Conservation (phyloP, 2,329 filamentous ascomycete species). For the Gaeumannomyces sp. region DNA sequence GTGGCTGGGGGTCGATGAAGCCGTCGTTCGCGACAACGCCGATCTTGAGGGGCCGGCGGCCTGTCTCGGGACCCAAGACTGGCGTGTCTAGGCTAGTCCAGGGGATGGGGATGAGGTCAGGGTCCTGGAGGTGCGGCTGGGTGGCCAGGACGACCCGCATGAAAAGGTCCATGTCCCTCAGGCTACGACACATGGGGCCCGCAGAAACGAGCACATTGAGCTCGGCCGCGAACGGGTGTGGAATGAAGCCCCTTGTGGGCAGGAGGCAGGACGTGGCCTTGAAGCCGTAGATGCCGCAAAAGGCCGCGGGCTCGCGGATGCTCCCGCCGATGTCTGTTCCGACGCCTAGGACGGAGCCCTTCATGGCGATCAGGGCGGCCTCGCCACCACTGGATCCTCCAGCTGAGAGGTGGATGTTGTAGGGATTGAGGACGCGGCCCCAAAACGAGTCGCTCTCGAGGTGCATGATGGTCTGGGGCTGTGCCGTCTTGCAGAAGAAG, state of each 20-base stretch:
- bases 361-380: slow-evolving; percentile 53
- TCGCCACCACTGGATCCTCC: slow-evolving; percentile 65
- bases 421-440: slow-evolving; percentile 56
- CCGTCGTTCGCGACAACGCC: slow-evolving; percentile 61
- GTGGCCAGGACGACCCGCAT: slow-evolving; percentile 42
- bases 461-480: slow-evolving; percentile 60
- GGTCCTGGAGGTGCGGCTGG: slow-evolving; percentile 51
- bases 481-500: slow-evolving; percentile 14
- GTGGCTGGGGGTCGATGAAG: slow-evolving; percentile 59
- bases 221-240: not conserved
- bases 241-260: slow-evolving; percentile 13
- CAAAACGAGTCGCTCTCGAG: slow-evolving; percentile 63
- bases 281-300: slow-evolving; percentile 26
- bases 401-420: slow-evolving; percentile 51
- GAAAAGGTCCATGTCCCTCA: slow-evolving; percentile 51
- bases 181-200: slow-evolving; percentile 51
- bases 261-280: slow-evolving; percentile 28
- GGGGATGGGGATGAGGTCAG: slow-evolving; percentile 51
- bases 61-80: slow-evolving; percentile 24
- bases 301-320: slow-evolving; percentile 25
- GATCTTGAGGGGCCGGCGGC: slow-evolving; percentile 38
- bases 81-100: slow-evolving; percentile 36
- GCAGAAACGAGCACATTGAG: not conserved
- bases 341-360: slow-evolving; percentile 45
- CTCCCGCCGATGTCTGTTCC: slow-evolving; percentile 30